A percentile compares a stretch with the other conserved stretches of the same genome.
Conservation (phyloP, 768 basidiomycete genomes). For the Artomyces pyxidatus region DNA sequence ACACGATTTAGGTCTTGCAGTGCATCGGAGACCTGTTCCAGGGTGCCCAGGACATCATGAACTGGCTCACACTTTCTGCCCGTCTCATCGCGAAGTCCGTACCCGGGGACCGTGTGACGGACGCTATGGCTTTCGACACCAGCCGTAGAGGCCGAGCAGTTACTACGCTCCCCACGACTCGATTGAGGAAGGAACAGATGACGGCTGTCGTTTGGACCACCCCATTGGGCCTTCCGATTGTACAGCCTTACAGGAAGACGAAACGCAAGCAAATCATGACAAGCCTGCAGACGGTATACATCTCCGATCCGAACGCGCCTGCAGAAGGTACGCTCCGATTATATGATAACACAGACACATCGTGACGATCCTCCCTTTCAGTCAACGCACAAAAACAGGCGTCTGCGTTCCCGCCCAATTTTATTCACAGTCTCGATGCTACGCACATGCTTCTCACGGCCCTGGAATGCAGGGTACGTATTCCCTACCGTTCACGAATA, state of each 20-base stretch:
- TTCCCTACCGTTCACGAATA: not conserved
- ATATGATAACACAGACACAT: not conserved
- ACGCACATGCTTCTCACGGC: conserved; percentile 99
- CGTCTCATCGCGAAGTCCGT: conserved; percentile 83
- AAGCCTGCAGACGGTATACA: conserved; percentile 77
- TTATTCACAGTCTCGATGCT: conserved; percentile 94
- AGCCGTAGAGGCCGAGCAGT: conserved; percentile 8
- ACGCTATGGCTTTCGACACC: conserved; percentile 28
- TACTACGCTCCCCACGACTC: conserved; percentile 24
- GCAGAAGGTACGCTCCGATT: conserved; percentile 42
- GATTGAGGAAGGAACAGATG: conserved; percentile 84
- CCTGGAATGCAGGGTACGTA: conserved; percentile 70
- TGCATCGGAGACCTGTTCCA: conserved; percentile 90
- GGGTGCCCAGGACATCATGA: conserved; percentile 88
- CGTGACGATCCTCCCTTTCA: conserved; percentile 12
- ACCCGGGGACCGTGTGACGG: conserved; percentile 56
- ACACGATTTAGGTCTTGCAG: conserved; percentile 42
- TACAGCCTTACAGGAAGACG: conserved; percentile 88
- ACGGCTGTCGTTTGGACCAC: conserved; percentile 95
- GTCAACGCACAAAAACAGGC: conserved; percentile 86
- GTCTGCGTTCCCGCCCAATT: conserved; percentile 97
- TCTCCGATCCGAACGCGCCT: conserved; percentile 75
- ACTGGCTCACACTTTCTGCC: conserved; percentile 80
- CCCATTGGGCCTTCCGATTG: conserved; percentile 88
- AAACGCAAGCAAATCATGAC: conserved; percentile 82